Evolutionary conservation across 352 stramenopile species (phyloP).

Genomic region (Pythium guiyangense): DNA sequence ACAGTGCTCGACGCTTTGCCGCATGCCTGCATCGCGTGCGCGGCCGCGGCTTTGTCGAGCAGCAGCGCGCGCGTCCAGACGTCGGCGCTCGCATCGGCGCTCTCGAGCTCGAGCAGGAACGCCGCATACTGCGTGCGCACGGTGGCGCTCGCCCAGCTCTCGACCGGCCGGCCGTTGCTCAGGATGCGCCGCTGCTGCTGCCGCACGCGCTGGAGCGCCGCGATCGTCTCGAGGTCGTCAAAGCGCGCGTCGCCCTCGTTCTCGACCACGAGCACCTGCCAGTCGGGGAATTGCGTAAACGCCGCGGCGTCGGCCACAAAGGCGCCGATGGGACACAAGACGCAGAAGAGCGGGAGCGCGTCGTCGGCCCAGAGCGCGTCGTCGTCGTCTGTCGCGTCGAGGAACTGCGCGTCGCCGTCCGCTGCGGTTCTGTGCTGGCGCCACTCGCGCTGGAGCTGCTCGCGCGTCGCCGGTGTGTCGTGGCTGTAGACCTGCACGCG

Average conservation of each 20-base stretch:
- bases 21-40: slow-evolving; percentile 36
- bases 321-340: slow-evolving; percentile 58
- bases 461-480: slow-evolving; percentile 27
- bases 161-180: slow-evolving; percentile 59
- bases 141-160: slow-evolving; percentile 45
- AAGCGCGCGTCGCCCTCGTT: slow-evolving; percentile 51
- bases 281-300: slow-evolving; percentile 43
- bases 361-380: too few species aligned
- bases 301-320: slow-evolving; percentile 49
- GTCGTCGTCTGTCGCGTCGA: too few species aligned
- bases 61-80: slow-evolving; percentile 17
- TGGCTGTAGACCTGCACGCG: slow-evolving; percentile 60
- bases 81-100: slow-evolving; percentile 9
- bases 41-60: slow-evolving; percentile 44
- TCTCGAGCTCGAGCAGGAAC: slow-evolving; percentile 32
- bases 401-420: slow-evolving; percentile 30
- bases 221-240: slow-evolving; percentile 32
- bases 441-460: slow-evolving; percentile 51
- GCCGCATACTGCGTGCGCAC: slow-evolving; percentile 41
- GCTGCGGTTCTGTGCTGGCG: too few species aligned
- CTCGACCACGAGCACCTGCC: slow-evolving; percentile 75
- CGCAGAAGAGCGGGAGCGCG: too few species aligned
- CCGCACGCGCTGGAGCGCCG: slow-evolving; percentile 35
- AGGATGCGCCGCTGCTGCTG: slow-evolving; percentile 52
- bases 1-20: slow-evolving; percentile 37